Conservation (phyloP, 352 stramenopile species). For the Phytopythium litorale region DNA sequence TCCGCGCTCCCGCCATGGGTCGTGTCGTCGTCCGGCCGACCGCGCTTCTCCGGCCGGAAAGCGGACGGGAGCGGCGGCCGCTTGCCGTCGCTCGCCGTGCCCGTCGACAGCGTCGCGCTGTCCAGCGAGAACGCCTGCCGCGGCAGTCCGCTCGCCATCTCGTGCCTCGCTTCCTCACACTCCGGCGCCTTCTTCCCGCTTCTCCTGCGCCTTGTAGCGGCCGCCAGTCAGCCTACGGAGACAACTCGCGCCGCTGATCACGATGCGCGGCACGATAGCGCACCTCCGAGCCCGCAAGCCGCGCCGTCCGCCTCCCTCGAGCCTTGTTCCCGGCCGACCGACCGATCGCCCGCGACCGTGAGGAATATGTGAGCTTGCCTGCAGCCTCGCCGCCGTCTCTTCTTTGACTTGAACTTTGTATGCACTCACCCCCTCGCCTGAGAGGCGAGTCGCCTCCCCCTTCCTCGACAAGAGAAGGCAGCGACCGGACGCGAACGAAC, state of each 20-base stretch:
- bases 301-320: too few species aligned
- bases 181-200: too few species aligned
- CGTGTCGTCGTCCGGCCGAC: conserved; percentile 17
- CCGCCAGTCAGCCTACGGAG: too few species aligned
- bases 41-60: conserved; percentile 46
- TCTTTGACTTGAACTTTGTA: neutral
- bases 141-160: conserved; percentile 12
- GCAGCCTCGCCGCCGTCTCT: neutral
- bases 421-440: neutral
- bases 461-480: neutral
- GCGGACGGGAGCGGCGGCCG: conserved; percentile 38
- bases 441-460: neutral
- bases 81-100: conserved; percentile 33
- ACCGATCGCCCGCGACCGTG: neutral
- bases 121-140: conserved; percentile 9
- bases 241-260: too few species aligned
- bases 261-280: too few species aligned
- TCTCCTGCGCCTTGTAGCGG: too few species aligned
- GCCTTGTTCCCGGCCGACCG: too few species aligned
- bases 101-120: conserved; percentile 21
- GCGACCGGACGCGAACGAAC: too few species aligned
- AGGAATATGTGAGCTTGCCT: neutral
- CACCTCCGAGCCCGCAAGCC: too few species aligned
- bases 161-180: neutral
- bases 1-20: conserved; percentile 14